Percentiles rank a stretch among this genome's conserved stretches.
phyloP scores from a whole-genome alignment of 1,284 basidiomycete genomes.

The Microbotryum intermedium region DNA sequence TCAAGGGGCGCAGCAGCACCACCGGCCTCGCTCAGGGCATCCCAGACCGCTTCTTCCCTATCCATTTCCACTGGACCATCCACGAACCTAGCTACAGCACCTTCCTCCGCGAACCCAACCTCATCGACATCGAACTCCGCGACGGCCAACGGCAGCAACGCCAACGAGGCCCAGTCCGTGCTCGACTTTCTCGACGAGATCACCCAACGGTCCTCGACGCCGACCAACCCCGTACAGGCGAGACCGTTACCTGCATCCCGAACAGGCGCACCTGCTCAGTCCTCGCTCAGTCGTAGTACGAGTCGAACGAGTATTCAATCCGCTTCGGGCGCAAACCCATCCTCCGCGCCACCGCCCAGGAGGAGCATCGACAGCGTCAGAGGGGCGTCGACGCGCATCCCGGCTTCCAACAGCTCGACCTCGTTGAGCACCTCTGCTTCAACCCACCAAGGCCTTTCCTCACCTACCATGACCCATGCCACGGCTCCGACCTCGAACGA shows the following conservation, averaged over 20 bases:
- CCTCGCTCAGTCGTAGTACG: slow-evolving; percentile 1
- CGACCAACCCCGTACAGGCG: slow-evolving; percentile 29
- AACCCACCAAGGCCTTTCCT: background rate
- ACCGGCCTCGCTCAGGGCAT: background rate
- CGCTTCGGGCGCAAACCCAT: too few relatives aligned
- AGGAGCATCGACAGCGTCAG: slow-evolving; percentile 21
- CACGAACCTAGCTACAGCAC: background rate
- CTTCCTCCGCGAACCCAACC: slow-evolving; percentile 1
- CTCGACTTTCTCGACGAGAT: slow-evolving; percentile 91
- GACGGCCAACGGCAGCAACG: slow-evolving; percentile 28
- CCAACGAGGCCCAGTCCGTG: slow-evolving; percentile 52
- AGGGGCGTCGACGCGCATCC: background rate
- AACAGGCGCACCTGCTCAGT: background rate
- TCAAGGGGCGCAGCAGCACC: background rate
- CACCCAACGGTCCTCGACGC: slow-evolving; percentile 59
- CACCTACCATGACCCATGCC: background rate
- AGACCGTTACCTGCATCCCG: slow-evolving; percentile 4
- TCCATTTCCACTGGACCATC: slow-evolving; percentile 1
- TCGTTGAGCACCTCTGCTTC: background rate
- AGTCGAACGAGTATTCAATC: slow-evolving; percentile 7
- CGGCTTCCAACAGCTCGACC: background rate
- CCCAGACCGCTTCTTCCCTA: background rate
- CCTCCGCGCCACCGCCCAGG: background rate
- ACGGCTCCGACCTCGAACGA: background rate
- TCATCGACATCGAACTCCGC: background rate